phyloP scores from a whole-genome alignment of 495 filamentous ascomycete genomes.

The Hapsidospora chrysogenum region DNA sequence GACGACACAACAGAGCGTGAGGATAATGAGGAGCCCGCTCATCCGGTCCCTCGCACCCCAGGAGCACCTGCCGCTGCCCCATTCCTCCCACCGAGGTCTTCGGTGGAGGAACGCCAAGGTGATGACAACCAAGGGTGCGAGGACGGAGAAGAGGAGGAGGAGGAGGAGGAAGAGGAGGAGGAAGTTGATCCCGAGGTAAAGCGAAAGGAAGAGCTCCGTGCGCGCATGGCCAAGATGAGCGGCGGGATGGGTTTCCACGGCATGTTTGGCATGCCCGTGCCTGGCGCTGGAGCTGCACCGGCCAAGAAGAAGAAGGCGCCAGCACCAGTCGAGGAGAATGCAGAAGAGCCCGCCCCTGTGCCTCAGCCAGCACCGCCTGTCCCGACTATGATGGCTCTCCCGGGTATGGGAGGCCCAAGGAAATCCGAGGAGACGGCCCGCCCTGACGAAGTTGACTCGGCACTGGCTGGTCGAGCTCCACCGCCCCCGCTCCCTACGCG shows the following conservation, averaged over 20 bases:
- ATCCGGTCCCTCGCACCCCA: conserved; percentile 11
- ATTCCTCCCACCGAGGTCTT: conserved; percentile 11
- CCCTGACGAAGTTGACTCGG: conserved; percentile 26
- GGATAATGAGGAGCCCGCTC: conserved; percentile 45
- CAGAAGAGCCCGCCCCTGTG: conserved; percentile 24
- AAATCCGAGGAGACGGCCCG: conserved; percentile 18
- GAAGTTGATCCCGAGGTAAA: conserved; percentile 84
- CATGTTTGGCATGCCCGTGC: conserved; percentile 72
- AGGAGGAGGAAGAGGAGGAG: conserved; percentile 68
- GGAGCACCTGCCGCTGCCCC: conserved; percentile 11
- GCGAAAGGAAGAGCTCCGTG: conserved; percentile 75
- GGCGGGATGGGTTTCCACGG: conserved; percentile 96
- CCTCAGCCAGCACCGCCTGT: conserved; percentile 46
- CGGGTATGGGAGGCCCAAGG: conserved; percentile 43
- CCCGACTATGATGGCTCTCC: conserved; percentile 53
- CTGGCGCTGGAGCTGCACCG: conserved; percentile 34
- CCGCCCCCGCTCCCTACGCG: conserved; percentile 14
- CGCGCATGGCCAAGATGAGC: conserved; percentile 96
- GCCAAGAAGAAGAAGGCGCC: conserved; percentile 40
- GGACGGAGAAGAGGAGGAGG: conserved; percentile 40
- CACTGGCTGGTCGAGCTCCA: conserved; percentile 20
- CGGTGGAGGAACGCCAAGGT: conserved; percentile 13
- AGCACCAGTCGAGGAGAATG: conserved; percentile 25
- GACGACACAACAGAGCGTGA: conserved; percentile 62
- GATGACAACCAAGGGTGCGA: conserved; percentile 24